A percentile compares a stretch with the other conserved stretches of the same genome.
Evolutionary conservation across 1,284 basidiomycete genomes (phyloP).

Genomic region (Mycena citricolor): DNA sequence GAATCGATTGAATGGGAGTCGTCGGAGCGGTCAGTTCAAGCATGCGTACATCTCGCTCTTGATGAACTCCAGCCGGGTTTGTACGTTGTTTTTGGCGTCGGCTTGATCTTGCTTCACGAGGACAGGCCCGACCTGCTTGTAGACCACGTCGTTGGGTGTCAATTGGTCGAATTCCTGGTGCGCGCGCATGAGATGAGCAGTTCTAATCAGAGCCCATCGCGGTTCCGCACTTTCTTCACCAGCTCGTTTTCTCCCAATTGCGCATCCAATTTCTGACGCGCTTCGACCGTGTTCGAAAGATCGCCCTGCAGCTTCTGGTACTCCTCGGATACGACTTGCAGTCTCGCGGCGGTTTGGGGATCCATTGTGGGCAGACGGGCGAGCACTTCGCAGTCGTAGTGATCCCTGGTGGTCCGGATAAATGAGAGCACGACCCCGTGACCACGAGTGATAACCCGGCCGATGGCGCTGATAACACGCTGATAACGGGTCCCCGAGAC

Average conservation of each 20-base stretch:
- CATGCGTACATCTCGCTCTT: conserved; percentile 79
- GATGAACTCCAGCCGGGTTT: conserved; percentile 92
- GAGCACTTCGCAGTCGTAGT: conserved; percentile 4
- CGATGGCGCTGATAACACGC: conserved; percentile 1
- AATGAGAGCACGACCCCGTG: neutral
- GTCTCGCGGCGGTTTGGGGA: conserved; percentile 58
- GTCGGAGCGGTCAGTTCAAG: conserved; percentile 16
- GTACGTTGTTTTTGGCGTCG: conserved; percentile 89
- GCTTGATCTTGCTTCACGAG: conserved; percentile 87
- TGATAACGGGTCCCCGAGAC: neutral
- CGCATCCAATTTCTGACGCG: conserved; percentile 80
- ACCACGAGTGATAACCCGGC: neutral
- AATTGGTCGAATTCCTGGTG: conserved; percentile 81
- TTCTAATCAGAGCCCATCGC: conserved; percentile 52
- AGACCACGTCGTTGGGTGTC: conserved; percentile 79
- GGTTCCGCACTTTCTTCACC: conserved; percentile 78
- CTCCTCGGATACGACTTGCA: conserved; percentile 68
- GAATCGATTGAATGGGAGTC: conserved; percentile 5
- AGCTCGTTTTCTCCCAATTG: conserved; percentile 91
- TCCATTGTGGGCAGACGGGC: conserved; percentile 34
- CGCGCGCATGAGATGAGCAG: neutral
- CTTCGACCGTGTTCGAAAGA: conserved; percentile 71
- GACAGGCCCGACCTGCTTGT: conserved; percentile 91
- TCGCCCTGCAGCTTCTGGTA: conserved; percentile 83
- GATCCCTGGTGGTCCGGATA: conserved; percentile 80